Base-by-base conservation (phyloP, 768 basidiomycete genomes). In the Crucibulum laeve region DNA sequence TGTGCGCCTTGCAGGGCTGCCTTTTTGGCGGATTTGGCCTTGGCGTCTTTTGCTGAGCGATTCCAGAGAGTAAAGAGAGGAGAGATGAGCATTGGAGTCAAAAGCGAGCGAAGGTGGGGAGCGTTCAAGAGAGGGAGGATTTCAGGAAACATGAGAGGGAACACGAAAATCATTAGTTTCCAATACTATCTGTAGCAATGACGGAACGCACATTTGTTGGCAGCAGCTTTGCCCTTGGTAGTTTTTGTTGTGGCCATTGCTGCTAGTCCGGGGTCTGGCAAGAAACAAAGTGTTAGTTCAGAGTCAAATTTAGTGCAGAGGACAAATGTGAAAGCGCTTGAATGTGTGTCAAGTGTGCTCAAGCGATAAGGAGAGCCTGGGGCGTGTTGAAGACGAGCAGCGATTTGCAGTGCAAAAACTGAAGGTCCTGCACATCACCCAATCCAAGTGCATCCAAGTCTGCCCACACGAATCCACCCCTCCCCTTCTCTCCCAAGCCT, bases 1-100 rank as follows among this genome's bases (percentile, higher is more conserved):
- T 87, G 76, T 34, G 80, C 82, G 48, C 93, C 94, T 64, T 91
- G 90, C 43, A 97, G 79, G 44, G 86, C 94, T 8, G 94, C 93
- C 76, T 98, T 98, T 76, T 94, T 96, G 34, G 96, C 93, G 33
- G 85, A 74, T 74, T 92, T 91, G 59, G 93, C 93, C 71, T 94
- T 94, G 57, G 50, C 56, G 52, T 76, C 74, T 55, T 76, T 75
- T 17, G 72, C 54, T 26, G 60, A 42, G 22, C n/a, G n/a, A n/a
- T n/a, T n/a, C n/a, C n/a, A n/a, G n/a, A n/a, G n/a, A n/a, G n/a
- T 1, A 38, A 21, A 37, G 4, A 38, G 4, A 14, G 23, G 17
- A 39, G 36, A 28, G 24, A 36, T n/a, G 13, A 47, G 47, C 28
- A 48, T 25, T 5, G 28, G 18, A 25, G 17, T 26, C 21, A 44